Percentiles rank a stretch among this genome's conserved stretches.
These are phyloP conservation scores for Vaccinium corymbosum DNA, from an alignment of 148 eudicot genomes.

Conservation along the genomic window DNA sequence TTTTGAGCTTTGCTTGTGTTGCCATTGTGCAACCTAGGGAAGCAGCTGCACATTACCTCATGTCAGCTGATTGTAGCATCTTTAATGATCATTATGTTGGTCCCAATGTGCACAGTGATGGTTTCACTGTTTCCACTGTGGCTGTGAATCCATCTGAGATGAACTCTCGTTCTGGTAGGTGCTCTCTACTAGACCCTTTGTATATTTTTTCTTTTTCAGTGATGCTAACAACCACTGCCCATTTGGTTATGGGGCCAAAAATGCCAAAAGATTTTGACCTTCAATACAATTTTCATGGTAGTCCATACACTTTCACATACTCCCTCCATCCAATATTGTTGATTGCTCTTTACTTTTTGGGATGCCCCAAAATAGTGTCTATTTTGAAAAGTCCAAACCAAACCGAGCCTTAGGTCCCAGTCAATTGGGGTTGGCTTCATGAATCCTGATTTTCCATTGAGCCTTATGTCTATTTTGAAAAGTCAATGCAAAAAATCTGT, in stretches of 20 bases:
- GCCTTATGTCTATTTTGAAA: neutral
- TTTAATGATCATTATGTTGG: constrained; percentile 44
- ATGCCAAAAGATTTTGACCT: neutral
- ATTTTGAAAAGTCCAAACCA: neutral
- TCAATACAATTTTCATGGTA: neutral
- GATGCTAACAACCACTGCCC: neutral
- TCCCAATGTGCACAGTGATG: constrained; percentile 32
- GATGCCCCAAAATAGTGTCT: neutral
- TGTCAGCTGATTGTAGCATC: constrained; percentile 66
- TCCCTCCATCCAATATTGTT: constrained; percentile 5
- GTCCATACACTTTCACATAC: neutral
- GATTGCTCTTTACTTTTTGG: neutral
- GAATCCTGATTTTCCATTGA: too few species aligned
- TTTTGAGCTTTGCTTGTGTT: constrained; percentile 88
- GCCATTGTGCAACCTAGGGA: constrained; percentile 85
- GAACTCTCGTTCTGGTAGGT: constrained; percentile 50
- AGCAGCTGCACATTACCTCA: constrained; percentile 64
- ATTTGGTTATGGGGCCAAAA: neutral
- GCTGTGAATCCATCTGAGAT: constrained; percentile 29
- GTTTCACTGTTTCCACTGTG: constrained; percentile 23
- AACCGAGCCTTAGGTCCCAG: too few species aligned
- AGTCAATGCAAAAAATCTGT: neutral
- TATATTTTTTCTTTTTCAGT: neutral
- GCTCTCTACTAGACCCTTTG: neutral
- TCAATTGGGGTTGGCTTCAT: too few species aligned